phyloP scores from a whole-genome alignment of 1,284 basidiomycete species.

The Salmacisia buchloeana region DNA sequence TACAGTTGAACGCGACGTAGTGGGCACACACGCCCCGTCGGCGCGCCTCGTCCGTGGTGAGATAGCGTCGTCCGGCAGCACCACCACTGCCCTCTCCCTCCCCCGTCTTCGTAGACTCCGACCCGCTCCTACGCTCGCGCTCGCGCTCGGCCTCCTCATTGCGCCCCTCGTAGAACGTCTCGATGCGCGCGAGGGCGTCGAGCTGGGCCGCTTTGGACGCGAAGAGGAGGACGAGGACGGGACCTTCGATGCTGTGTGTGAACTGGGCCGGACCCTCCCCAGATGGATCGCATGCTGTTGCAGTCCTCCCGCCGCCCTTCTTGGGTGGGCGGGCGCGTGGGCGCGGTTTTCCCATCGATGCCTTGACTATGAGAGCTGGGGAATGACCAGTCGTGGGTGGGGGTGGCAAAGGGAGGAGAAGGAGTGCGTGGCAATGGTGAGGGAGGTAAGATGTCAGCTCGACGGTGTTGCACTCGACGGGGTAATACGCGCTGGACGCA shows the following conservation, averaged over 20 bases:
- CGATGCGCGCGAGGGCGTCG: conserved; percentile 37
- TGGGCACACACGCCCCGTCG: conserved; percentile 33
- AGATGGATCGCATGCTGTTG: no score
- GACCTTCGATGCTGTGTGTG: conserved; percentile 5
- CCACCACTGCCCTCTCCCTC: no score
- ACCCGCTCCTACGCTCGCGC: no score
- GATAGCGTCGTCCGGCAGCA: conserved; percentile 15
- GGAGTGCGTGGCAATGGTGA: no score
- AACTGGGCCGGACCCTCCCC: no score
- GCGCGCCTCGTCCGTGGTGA: conserved; percentile 26
- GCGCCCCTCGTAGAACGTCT: conserved; percentile 46
- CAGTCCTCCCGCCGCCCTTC: no score
- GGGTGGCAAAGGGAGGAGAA: neutral
- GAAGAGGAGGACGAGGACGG: conserved; percentile 39
- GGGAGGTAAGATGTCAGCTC: no score
- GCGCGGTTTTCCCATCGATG: neutral
- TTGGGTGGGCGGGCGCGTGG: neutral
- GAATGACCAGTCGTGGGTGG: neutral
- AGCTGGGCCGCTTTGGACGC: conserved; percentile 29
- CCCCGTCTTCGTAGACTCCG: no score
- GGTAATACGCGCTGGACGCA: no score
- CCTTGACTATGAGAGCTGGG: neutral
- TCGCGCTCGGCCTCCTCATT: no score
- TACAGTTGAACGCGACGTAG: conserved; percentile 47
- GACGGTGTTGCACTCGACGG: no score